A percentile compares a stretch with the other conserved stretches of the same genome.
phyloP scores from a whole-genome alignment of 1,139 yeast species.

The Entelexis sorbosivorans region DNA sequence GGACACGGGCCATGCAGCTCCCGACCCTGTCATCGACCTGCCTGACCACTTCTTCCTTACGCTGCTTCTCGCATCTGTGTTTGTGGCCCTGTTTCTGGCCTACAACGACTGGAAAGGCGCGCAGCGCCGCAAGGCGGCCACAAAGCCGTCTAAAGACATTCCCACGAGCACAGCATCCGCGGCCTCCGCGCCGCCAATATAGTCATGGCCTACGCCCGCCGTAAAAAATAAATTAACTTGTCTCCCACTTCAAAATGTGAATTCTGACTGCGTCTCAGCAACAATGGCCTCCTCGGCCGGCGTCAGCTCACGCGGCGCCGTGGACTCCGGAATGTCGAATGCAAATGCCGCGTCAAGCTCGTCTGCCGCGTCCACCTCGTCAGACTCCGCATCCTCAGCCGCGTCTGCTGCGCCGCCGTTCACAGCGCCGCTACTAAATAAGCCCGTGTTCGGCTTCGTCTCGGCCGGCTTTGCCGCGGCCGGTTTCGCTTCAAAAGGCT shows the following conservation, averaged over 20 bases:
- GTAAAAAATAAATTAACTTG: not conserved
- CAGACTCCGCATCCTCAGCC: not conserved
- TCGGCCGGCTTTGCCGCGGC: too few relatives aligned
- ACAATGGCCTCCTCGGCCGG: conserved; percentile 18
- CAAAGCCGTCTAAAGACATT: not conserved
- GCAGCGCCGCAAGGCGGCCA: not conserved
- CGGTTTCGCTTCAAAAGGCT: too few relatives aligned
- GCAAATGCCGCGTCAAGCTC: not conserved
- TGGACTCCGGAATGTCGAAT: conserved; percentile 9
- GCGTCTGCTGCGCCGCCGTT: too few relatives aligned
- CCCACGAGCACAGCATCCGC: not conserved
- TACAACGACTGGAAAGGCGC: conserved; percentile 13
- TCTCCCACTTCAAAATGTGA: conserved; percentile 5
- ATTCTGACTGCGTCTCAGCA: conserved; percentile 12
- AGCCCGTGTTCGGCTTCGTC: too few relatives aligned
- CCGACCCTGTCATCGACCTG: conserved; percentile 17
- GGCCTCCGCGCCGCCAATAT: not conserved
- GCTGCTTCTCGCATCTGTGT: conserved; percentile 18
- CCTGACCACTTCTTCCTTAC: conserved; percentile 23
- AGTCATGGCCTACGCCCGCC: not conserved
- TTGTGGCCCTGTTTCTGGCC: conserved; percentile 16
- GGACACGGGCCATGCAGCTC: conserved; percentile 10
- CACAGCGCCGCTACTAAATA: too few relatives aligned
- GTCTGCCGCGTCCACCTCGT: not conserved
- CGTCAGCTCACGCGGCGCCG: conserved; percentile 12